Conservation (phyloP, 495 filamentous ascomycete genomes). For the Penicillium bovifimosum region DNA sequence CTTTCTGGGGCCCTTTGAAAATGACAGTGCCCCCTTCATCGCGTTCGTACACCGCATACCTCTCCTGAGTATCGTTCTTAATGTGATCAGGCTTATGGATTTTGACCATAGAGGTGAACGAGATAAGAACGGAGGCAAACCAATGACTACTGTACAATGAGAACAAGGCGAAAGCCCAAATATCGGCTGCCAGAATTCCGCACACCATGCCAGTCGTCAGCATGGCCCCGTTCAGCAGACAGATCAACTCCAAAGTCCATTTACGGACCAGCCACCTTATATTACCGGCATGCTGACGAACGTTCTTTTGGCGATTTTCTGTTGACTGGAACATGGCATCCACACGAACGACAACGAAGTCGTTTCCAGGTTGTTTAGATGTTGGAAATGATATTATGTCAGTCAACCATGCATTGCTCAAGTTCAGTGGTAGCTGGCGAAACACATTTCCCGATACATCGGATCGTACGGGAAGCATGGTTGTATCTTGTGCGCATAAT, state of each 20-base stretch:
- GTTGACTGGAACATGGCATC: constrained; percentile 5
- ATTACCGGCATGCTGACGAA: constrained; percentile 4
- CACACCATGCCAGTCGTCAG: constrained; percentile 19
- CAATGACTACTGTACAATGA: constrained; percentile 25
- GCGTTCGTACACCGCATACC: constrained; percentile 26
- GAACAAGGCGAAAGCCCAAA: constrained; percentile 26
- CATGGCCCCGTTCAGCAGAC: constrained; percentile 20
- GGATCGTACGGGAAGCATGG: constrained; percentile 23
- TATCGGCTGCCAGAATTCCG: constrained; percentile 20
- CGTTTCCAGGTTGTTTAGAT: constrained; percentile 19
- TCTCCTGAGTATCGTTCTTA: constrained; percentile 1
- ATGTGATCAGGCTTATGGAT: constrained; percentile 12
- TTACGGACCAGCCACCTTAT: constrained; percentile 8
- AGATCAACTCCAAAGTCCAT: constrained; percentile 13
- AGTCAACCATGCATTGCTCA: constrained; percentile 25
- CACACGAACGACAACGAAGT: constrained; percentile 21
- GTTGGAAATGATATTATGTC: constrained; percentile 22
- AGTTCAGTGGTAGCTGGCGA: constrained; percentile 22
- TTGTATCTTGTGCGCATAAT: constrained; percentile 23
- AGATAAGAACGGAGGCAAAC: constrained; percentile 17
- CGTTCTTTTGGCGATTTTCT: not conserved
- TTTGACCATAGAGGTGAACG: constrained; percentile 18
- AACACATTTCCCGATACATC: constrained; percentile 24
- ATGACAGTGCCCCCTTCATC: constrained; percentile 29
- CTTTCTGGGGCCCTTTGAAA: constrained; percentile 25